Evolutionary conservation across 2,329 filamentous ascomycete genomes (phyloP), one percentile per base, ranked within the genome.

Genomic region (Colletotrichum simmondsii): DNA sequence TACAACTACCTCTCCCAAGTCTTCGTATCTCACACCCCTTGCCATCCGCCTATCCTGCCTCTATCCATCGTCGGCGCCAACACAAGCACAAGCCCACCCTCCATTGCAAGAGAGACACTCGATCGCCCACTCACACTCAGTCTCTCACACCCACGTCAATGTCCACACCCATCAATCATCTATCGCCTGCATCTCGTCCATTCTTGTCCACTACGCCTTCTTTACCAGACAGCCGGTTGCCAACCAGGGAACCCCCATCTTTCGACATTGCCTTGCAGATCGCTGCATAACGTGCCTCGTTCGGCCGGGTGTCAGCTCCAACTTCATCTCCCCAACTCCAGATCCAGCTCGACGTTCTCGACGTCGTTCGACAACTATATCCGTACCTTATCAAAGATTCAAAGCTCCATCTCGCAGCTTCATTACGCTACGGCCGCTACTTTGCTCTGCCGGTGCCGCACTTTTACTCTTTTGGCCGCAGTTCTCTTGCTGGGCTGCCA

Each of bases 251-350:
- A 57, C 37, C 71, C 65, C 66, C 66, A 69, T 60, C 59, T 69
- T 54, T 32, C 68, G n/a, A 65, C 54, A 57, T 26, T 65, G 46
- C 56, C 61, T 57, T 72, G 70, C 66, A 72, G 66, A 72, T 72
- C 70, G 66, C 66, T 72, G 66, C 70, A 72, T 65, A 72, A 65
- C 60, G 70, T 72, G 53, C 60, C 70, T 72, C 65, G 59, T 64
- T 69, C 60, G 70, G 54, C 66, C 66, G 66, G 54, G 42, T 63
- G 54, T 53, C 59, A 68, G 63, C 65, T 63, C 49, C 65, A 60
- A 52, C 56, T 35, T 28, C 52, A 65, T 56, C 52, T 64, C 49
- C 54, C 22, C 64, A 66, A 46, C 64, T 66, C 64, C 65, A 60
- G 35, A 32, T 37, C 24, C 58, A 54, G 46, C 46, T 28, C 22